phyloP scores from a whole-genome alignment of 2,329 filamentous ascomycete genomes.

The Trichoderma breve region DNA sequence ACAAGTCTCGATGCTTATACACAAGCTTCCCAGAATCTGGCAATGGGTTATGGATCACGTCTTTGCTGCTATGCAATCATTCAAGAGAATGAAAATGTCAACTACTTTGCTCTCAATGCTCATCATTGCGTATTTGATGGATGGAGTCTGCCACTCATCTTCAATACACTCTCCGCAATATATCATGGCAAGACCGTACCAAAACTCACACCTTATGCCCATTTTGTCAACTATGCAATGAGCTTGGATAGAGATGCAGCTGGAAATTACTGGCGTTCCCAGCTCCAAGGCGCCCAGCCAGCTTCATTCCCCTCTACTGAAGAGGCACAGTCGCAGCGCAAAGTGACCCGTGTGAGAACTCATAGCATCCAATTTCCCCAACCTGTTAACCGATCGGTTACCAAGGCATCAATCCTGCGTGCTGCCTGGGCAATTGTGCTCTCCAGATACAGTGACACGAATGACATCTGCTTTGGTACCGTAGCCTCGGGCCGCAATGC shows the following conservation, averaged over 20 bases:
- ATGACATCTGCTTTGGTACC: slow-evolving; percentile 29
- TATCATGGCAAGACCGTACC: not conserved
- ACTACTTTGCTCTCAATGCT: not conserved
- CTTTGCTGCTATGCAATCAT: not conserved
- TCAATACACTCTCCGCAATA: not conserved
- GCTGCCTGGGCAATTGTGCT: slow-evolving; percentile 30
- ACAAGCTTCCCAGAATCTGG: not conserved
- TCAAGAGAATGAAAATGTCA: not conserved
- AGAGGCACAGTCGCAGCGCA: not conserved
- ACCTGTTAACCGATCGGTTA: not conserved
- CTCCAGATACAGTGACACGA: slow-evolving; percentile 21
- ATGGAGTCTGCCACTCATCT: not conserved
- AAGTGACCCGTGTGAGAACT: not conserved
- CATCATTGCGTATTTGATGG: slow-evolving; percentile 16
- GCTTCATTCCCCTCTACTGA: not conserved
- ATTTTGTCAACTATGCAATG: slow-evolving; percentile 17
- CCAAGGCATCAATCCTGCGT: slow-evolving; percentile 25
- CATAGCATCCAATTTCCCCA: not conserved
- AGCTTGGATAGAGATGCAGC: not conserved
- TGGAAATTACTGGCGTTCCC: slow-evolving; percentile 19
- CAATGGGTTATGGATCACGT: not conserved
- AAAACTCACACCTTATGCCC: not conserved
- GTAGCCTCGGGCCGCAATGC: slow-evolving; percentile 31
- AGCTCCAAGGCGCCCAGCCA: slow-evolving; percentile 19
- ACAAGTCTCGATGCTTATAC: not conserved